Evolutionary conservation across 805 yeast genomes (phyloP), one percentile per base, ranked within the genome.

Genomic region (Wickerhamomyces mucosus): DNA sequence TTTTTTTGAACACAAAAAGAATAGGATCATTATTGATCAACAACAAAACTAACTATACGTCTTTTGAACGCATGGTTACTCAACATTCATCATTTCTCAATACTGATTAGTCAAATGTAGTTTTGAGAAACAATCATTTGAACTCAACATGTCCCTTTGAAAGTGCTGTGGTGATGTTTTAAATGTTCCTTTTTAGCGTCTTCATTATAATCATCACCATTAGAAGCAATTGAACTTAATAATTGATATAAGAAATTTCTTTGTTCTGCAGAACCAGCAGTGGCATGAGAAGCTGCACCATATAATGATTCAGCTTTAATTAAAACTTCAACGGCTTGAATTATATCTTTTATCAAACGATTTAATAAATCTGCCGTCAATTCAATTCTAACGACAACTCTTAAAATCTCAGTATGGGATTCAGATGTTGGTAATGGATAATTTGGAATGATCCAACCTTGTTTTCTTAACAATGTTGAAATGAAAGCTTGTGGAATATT

Each of bases 381-480:
- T 33, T 78, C 75, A 42, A 68, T 69, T 47, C 94, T 71, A 32
- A 83, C 85, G 11, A 86, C 96, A 17, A 88, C 83, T 49, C 96
- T 72, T 40, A 86, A 64, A 36, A 85, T 80, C 57, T 88, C 95
- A 28, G 55, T 53, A 34, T 68, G 63, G 33, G 64, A 67, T 27
- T 77, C 75, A 21, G 53, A 47, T 14, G 67, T 62, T 18, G 95
- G 94, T 44, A 86, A 66, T 38, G 80, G 83, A 58, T 86, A 86
- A 63, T 86, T 85, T 42, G 95, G 95, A 41, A 86, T 67, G 53
- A 88, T 88, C 73, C 81, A 86, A 11, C 94, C 94, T 46, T 75
- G 74, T 52, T 69, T 72, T 53, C 96, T 72, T 46, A 86, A 61
- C 53, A 85, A 51, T 11, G 76, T 63, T 1, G 95, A 78, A 18